A percentile compares a stretch with the other conserved stretches of the same genome.
Evolutionary conservation across 257 asterid species (phyloP).

Genomic region (Fraxinus pennsylvanica): DNA sequence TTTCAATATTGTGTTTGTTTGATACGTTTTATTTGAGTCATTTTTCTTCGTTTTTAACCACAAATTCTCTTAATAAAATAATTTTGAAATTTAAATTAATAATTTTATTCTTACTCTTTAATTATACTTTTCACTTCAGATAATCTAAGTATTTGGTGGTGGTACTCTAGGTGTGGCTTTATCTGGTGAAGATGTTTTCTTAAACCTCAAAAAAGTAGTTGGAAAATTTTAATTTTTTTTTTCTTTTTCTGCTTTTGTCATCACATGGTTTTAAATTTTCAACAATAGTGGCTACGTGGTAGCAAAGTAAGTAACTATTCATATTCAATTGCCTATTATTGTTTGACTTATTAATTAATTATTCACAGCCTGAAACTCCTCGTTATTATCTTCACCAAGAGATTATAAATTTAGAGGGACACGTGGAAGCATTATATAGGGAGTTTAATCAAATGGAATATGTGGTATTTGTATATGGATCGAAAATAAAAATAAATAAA

Average conservation of each 20-base stretch:
- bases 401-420: background rate
- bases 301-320: background rate
- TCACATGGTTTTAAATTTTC: background rate
- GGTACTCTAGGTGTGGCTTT: background rate
- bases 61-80: no score
- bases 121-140: no score
- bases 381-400: background rate
- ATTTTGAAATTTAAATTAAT: no score
- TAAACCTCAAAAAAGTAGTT: background rate
- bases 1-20: no score
- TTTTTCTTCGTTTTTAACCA: no score
- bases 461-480: no score
- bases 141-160: background rate
- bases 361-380: background rate
- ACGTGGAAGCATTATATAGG: background rate
- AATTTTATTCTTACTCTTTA: no score
- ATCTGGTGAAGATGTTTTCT: background rate
- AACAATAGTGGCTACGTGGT: background rate
- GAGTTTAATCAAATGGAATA: background rate
- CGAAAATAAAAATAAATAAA: no score
- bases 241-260: background rate
- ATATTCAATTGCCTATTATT: background rate
- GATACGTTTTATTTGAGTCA: no score
- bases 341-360: background rate
- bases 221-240: no score